Conservation (phyloP, 2,329 filamentous ascomycete species). For the Mycosphaerella sp. region DNA sequence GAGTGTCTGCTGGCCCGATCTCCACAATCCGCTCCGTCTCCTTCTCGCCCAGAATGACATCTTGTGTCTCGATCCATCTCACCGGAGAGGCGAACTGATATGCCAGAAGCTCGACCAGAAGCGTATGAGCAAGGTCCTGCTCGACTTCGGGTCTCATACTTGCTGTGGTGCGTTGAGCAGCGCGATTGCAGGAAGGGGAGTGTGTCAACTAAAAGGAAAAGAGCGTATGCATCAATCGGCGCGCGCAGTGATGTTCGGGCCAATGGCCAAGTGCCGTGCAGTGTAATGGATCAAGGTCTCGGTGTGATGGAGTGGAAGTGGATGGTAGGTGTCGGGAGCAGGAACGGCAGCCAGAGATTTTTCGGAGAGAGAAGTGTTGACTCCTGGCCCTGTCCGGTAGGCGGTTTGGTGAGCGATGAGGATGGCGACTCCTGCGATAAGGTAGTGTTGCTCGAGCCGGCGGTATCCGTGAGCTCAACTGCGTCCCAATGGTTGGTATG, state of each 20-base stretch:
- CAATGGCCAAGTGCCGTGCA: conserved; percentile 10
- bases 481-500: conserved; percentile 9
- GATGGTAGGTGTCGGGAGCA: conserved; percentile 1
- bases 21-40: conserved; percentile 96
- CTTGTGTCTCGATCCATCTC: conserved; percentile 99
- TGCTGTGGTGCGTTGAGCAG: conserved; percentile 23
- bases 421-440: conserved; percentile 7
- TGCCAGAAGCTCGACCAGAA: conserved; percentile 96
- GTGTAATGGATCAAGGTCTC: background rate
- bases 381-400: background rate
- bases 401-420: background rate
- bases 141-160: conserved; percentile 94
- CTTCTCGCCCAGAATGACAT: conserved; percentile 97
- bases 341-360: conserved; percentile 13
- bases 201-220: conserved; percentile 7
- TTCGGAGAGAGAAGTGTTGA: conserved; percentile 1
- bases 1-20: conserved; percentile 91
- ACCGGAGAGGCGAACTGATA: conserved; percentile 99
- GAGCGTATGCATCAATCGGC: conserved; percentile 18
- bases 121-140: conserved; percentile 96
- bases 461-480: conserved; percentile 8
- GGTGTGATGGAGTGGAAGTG: no score
- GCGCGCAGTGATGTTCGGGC: conserved; percentile 3
- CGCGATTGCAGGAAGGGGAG: conserved; percentile 7
- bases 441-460: conserved; percentile 3